phyloP scores from a whole-genome alignment of 2,329 filamentous ascomycete genomes.

The Exophiala mesophila region DNA sequence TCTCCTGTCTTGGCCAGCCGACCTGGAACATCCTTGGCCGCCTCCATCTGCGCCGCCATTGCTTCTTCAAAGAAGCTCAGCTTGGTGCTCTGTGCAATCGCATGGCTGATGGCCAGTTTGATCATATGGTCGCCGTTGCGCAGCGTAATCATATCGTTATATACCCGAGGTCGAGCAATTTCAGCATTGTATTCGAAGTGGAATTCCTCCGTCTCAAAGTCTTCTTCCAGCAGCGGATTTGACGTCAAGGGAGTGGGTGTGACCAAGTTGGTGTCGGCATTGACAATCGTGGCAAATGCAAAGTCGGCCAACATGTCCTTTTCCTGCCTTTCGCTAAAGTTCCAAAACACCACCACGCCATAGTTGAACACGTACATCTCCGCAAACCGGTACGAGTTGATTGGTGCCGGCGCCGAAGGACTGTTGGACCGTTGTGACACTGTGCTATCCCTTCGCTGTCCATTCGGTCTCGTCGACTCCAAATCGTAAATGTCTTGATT shows the following conservation, averaged over 20 bases:
- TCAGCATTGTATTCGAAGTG: conserved; percentile 93
- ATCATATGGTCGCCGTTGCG: conserved; percentile 97
- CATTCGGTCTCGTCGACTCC: conserved; percentile 31
- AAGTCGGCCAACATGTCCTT: conserved; percentile 94
- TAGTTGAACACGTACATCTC: conserved; percentile 98
- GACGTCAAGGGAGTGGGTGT: conserved; percentile 61
- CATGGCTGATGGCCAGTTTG: conserved; percentile 60
- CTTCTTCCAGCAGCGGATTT: conserved; percentile 74
- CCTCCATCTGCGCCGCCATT: conserved; percentile 90
- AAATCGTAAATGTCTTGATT: conserved; percentile 21
- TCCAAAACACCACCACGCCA: conserved; percentile 97
- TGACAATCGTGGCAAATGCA: conserved; percentile 58
- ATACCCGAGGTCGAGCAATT: conserved; percentile 82
- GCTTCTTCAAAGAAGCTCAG: conserved; percentile 92
- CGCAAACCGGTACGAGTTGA: conserved; percentile 72
- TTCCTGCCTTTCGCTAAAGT: conserved; percentile 92
- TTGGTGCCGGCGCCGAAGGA: conserved; percentile 50
- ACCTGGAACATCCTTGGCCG: conserved; percentile 88
- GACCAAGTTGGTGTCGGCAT: conserved; percentile 28
- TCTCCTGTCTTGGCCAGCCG: conserved; percentile 82
- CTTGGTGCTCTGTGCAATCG: conserved; percentile 95
- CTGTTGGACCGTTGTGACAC: conserved; percentile 41
- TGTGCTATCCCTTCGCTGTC: conserved; percentile 26
- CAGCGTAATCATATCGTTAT: conserved; percentile 99
- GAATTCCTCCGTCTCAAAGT: conserved; percentile 97